phyloP scores from a whole-genome alignment of 176 grass and related monocot genomes.

The Themeda triandra region DNA sequence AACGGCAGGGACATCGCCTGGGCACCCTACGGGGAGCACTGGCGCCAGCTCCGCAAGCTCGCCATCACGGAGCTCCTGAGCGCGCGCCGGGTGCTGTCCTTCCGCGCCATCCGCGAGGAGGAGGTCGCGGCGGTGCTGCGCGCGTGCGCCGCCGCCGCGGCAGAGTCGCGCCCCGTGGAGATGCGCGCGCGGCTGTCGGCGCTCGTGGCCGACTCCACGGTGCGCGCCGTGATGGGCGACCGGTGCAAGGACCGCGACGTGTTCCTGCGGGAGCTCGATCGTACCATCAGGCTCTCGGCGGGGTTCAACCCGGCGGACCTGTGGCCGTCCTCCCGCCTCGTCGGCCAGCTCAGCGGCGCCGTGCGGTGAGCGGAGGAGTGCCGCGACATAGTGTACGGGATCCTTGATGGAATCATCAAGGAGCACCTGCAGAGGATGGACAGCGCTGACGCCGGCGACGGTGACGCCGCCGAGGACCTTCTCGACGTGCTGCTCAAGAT shows the following conservation, averaged over 20 bases:
- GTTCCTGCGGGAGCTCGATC: constrained; percentile 30
- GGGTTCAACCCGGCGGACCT: constrained; percentile 59
- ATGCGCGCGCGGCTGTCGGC: constrained; percentile 40
- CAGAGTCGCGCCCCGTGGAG: constrained; percentile 5
- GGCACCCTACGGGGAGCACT: constrained; percentile 63
- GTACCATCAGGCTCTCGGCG: background rate
- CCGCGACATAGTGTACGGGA: constrained; percentile 28
- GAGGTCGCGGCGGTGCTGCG: constrained; percentile 30
- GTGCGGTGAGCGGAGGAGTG: constrained; percentile 25
- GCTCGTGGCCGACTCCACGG: constrained; percentile 30
- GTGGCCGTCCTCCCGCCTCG: constrained; percentile 49
- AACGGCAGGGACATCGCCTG: constrained; percentile 48
- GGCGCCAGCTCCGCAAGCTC: constrained; percentile 62
- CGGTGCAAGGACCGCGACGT: constrained; percentile 45
- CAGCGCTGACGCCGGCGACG: background rate
- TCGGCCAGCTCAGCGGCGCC: constrained; percentile 26
- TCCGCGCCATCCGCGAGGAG: constrained; percentile 50
- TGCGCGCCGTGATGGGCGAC: constrained; percentile 44
- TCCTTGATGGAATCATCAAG: constrained; percentile 54
- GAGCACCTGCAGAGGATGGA: constrained; percentile 37
- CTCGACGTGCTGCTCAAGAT: constrained; percentile 59
- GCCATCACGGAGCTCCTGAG: constrained; percentile 56
- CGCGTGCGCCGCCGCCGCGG: background rate
- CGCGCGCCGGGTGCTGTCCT: constrained; percentile 37
- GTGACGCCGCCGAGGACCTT: constrained; percentile 39